phyloP scores from a whole-genome alignment of 2,329 filamentous ascomycete species.

The Pleoardoris graminearum region DNA sequence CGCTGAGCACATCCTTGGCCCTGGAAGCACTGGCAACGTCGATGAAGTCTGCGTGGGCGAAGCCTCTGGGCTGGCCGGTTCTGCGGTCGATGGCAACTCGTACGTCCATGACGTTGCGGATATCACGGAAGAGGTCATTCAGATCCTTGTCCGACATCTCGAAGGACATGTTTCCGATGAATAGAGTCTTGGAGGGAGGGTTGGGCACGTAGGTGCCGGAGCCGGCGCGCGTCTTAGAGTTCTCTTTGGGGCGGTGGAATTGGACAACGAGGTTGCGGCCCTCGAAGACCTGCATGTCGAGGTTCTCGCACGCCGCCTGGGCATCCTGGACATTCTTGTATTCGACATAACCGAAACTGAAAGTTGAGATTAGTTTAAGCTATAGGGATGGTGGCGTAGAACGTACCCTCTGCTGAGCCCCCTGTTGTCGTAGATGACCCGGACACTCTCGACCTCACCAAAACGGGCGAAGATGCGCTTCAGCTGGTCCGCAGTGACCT shows the following conservation, averaged over 20 bases:
- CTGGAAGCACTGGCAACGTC: slow-evolving; percentile 66
- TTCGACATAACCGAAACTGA: slow-evolving; percentile 68
- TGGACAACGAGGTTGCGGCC: slow-evolving; percentile 67
- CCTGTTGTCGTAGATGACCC: slow-evolving; percentile 62
- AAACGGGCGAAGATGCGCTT: slow-evolving; percentile 62
- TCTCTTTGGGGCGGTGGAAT: slow-evolving; percentile 50
- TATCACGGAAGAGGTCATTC: slow-evolving; percentile 72
- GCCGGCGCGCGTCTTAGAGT: slow-evolving; percentile 12
- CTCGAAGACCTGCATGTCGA: slow-evolving; percentile 64
- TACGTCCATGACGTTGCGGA: slow-evolving; percentile 73
- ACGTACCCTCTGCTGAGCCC: slow-evolving; percentile 71
- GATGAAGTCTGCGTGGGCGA: slow-evolving; percentile 80
- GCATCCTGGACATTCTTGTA: slow-evolving; percentile 60
- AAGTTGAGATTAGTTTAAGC: slow-evolving; percentile 14
- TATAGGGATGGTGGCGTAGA: not conserved
- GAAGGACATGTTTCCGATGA: slow-evolving; percentile 84
- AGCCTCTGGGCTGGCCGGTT: slow-evolving; percentile 80
- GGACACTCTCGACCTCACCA: slow-evolving; percentile 57
- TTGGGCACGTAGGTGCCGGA: slow-evolving; percentile 27
- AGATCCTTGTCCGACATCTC: slow-evolving; percentile 84
- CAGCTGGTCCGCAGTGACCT: slow-evolving; percentile 65
- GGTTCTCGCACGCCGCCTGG: slow-evolving; percentile 58
- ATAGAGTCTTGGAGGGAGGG: slow-evolving; percentile 68
- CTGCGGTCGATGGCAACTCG: slow-evolving; percentile 80
- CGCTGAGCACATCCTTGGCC: slow-evolving; percentile 60